Base-by-base conservation (phyloP, 108 stramenopile species). In the Nannochloropsis salina region DNA sequence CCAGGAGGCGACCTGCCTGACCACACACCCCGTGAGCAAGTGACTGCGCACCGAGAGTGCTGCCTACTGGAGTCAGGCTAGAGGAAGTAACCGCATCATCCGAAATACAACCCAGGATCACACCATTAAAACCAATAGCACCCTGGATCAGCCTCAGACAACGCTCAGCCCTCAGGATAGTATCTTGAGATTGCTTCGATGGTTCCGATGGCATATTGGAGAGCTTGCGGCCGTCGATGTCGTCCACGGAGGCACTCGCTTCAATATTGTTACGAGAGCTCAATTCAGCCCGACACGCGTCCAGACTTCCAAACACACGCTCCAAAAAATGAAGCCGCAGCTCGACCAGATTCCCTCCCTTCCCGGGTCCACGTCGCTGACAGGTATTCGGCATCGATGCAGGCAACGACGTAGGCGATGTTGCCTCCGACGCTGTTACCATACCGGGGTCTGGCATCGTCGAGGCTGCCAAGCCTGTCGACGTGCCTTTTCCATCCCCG, bases 121-220 rank as follows among this genome's bases (percentile, higher is more conserved):
- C 31, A 6, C 61, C n/a, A n/a, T n/a, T 74, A n/a, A n/a, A 74
- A n/a, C 61, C 61, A n/a, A 74, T 74, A n/a, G 61, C 61, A 15
- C 61, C 61, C n/a, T 74, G 61, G 61, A 74, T 74, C 20, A 74
- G 61, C 20, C 61, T 15, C 20, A 74, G 61, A n/a, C 61, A 74
- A 74, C 61, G 61, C 61, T 74, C 61, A 74, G 61, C 61, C n/a
- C n/a, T 74, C 20, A 74, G 61, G 61, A 74, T 74, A n/a, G 61
- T 74, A n/a, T 74, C 61, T 74, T 74, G 61, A n/a, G 61, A 74
- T n/a, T 74, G 20, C 61, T 74, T 15, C n/a, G 61, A 74, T 15
- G 61, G 61, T n/a, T n/a, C 5, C 15, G 61, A 74, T n/a, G n/a
- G 8, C 3, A n/a, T n/a, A 2, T 4, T 74, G 61, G 20, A n/a